phyloP scores from a whole-genome alignment of 129 eudicot genomes.

The Flaveria brownii region DNA sequence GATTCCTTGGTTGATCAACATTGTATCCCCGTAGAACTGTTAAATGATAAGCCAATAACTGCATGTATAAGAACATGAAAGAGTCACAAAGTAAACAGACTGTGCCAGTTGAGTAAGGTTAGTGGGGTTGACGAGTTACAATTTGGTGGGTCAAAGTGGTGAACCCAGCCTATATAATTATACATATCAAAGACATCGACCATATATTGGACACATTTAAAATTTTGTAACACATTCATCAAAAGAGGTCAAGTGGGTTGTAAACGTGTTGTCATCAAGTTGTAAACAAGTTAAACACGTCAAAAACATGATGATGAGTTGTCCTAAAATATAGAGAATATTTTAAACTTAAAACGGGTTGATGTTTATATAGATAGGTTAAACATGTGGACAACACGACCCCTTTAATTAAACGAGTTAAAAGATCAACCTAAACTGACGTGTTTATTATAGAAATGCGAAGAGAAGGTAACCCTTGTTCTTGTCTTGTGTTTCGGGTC shows the following conservation, averaged over 20 bases:
- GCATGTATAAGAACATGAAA: slow-evolving; percentile 22
- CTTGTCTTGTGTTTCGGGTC: too few species aligned
- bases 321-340: neutral
- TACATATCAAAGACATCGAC: too few species aligned
- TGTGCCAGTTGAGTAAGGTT: neutral
- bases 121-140: neutral
- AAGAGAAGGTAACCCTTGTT: too few species aligned
- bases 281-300: neutral
- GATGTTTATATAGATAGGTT: neutral
- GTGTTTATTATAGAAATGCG: too few species aligned
- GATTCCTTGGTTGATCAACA: slow-evolving; percentile 86
- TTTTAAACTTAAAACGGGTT: neutral
- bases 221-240: too few species aligned
- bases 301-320: neutral
- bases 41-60: slow-evolving; percentile 80
- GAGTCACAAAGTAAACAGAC: neutral
- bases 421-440: neutral
- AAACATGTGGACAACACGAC: too few species aligned
- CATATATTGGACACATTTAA: too few species aligned
- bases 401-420: neutral
- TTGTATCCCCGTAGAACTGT: slow-evolving; percentile 74
- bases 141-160: too few species aligned
- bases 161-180: too few species aligned
- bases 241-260: too few species aligned
- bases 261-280: too few species aligned